These are phyloP conservation scores for Aciculosporium take DNA, from an alignment of 2,329 filamentous ascomycete genomes.

Conservation along the genomic window DNA sequence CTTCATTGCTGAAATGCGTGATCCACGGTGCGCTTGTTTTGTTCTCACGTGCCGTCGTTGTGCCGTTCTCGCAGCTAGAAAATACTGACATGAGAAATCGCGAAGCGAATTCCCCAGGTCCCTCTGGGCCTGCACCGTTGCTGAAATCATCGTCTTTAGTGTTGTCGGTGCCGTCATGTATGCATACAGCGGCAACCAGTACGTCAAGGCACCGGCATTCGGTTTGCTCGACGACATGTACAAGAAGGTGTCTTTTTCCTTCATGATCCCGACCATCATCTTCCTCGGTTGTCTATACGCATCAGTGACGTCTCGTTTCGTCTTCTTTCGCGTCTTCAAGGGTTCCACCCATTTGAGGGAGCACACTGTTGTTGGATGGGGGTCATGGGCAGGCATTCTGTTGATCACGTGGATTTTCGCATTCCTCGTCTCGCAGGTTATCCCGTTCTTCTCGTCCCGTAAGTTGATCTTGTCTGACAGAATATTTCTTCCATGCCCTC, in stretches of 20 bases:
- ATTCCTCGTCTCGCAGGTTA: constrained; percentile 84
- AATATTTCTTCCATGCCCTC: background rate
- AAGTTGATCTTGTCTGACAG: constrained; percentile 18
- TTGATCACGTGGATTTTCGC: constrained; percentile 63
- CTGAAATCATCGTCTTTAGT: constrained; percentile 75
- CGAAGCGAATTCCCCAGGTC: constrained; percentile 84
- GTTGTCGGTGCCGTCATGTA: constrained; percentile 71
- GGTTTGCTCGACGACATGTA: constrained; percentile 65
- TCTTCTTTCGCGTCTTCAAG: constrained; percentile 82
- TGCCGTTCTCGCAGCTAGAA: too few species aligned
- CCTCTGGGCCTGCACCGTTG: constrained; percentile 78
- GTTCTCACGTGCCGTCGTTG: background rate
- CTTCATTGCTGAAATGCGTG: constrained; percentile 89
- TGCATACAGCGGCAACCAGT: constrained; percentile 77
- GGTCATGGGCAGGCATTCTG: constrained; percentile 61
- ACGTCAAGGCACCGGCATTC: constrained; percentile 78
- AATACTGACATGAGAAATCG: constrained; percentile 17
- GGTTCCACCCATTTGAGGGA: constrained; percentile 64
- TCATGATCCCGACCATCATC: constrained; percentile 91
- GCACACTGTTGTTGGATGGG: constrained; percentile 74
- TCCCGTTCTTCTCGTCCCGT: constrained; percentile 79
- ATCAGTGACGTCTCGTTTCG: constrained; percentile 75
- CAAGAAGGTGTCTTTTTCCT: constrained; percentile 82
- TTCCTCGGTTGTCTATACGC: constrained; percentile 87
- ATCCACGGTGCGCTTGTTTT: constrained; percentile 33